These are phyloP conservation scores for Sporobolomyces phaffii DNA, from an alignment of 768 basidiomycete genomes.

Conservation along the genomic window DNA sequence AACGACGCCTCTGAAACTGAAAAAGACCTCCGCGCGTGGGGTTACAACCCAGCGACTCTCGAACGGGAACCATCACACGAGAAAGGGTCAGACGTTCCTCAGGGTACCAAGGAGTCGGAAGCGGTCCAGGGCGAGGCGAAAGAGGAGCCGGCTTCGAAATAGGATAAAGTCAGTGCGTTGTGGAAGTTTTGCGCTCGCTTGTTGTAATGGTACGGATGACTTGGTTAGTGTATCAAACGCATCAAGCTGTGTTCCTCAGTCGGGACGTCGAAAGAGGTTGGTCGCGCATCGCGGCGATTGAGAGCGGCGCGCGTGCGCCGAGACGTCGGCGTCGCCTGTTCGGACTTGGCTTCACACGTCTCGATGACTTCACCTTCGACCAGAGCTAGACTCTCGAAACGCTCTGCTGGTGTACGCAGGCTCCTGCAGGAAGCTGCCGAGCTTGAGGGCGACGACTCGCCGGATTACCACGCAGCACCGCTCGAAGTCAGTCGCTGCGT, in stretches of 20 bases:
- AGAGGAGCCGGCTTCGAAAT: too few species aligned
- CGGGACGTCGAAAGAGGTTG: too few species aligned
- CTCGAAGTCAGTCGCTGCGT: constrained; percentile 54
- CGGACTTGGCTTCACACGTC: too few species aligned
- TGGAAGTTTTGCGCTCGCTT: background rate
- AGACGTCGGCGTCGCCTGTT: too few species aligned
- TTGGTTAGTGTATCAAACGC: too few species aligned
- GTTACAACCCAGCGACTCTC: constrained; percentile 20
- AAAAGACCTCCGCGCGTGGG: constrained; percentile 29
- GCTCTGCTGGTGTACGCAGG: constrained; percentile 55
- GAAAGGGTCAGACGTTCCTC: background rate
- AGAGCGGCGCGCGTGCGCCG: too few species aligned
- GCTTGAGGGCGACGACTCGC: constrained; percentile 71
- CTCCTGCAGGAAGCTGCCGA: constrained; percentile 95
- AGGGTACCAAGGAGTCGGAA: background rate
- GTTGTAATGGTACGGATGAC: too few species aligned
- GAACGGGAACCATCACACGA: background rate
- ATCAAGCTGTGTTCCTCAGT: too few species aligned
- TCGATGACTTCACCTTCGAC: background rate
- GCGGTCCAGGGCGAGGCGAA: background rate
- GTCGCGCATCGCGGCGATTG: too few species aligned
- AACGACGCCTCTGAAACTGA: constrained; percentile 28
- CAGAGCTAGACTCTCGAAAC: constrained; percentile 1
- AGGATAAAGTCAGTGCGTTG: too few species aligned
- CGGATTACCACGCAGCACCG: constrained; percentile 76